phyloP scores from a whole-genome alignment of 2,329 filamentous ascomycete species.

The Lojkania enalia region DNA sequence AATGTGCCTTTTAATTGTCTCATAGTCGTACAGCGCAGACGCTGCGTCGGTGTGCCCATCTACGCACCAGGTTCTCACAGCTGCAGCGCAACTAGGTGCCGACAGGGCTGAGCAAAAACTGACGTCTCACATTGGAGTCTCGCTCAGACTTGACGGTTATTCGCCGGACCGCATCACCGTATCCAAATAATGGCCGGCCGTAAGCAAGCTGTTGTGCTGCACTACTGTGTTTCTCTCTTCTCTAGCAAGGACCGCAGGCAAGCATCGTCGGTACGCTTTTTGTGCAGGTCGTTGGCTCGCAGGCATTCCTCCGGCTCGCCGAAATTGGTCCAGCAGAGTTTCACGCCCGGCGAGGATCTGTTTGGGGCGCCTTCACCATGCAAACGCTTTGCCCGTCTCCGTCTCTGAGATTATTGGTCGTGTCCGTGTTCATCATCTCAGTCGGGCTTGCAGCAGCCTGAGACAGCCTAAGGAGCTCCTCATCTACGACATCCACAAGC shows the following conservation, averaged over 20 bases:
- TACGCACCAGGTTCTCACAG: neutral
- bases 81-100: slow-evolving; percentile 7
- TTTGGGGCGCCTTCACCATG: slow-evolving; percentile 11
- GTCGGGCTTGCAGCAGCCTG: slow-evolving; percentile 13
- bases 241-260: slow-evolving; percentile 4
- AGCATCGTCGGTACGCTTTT: slow-evolving; percentile 8
- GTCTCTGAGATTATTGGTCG: neutral
- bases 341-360: slow-evolving; percentile 7
- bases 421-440: slow-evolving; percentile 10
- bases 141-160: neutral
- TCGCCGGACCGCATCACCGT: slow-evolving; percentile 1
- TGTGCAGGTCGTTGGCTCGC: slow-evolving; percentile 7
- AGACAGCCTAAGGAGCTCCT: neutral
- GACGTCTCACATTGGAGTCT: slow-evolving; percentile 7
- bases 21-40: too few species aligned
- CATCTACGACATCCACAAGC: neutral
- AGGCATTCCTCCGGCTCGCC: neutral
- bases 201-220: slow-evolving; percentile 1
- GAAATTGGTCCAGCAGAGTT: slow-evolving; percentile 11
- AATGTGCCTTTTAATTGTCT: neutral
- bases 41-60: slow-evolving; percentile 2
- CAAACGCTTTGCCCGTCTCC: slow-evolving; percentile 5
- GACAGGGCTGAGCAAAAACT: slow-evolving; percentile 10
- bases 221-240: neutral
- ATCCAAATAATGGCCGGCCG: too few species aligned